Percentiles rank a stretch among this genome's conserved stretches.
Evolutionary conservation across 805 yeast genomes (phyloP).

Genomic region (Candida gorgasii): DNA sequence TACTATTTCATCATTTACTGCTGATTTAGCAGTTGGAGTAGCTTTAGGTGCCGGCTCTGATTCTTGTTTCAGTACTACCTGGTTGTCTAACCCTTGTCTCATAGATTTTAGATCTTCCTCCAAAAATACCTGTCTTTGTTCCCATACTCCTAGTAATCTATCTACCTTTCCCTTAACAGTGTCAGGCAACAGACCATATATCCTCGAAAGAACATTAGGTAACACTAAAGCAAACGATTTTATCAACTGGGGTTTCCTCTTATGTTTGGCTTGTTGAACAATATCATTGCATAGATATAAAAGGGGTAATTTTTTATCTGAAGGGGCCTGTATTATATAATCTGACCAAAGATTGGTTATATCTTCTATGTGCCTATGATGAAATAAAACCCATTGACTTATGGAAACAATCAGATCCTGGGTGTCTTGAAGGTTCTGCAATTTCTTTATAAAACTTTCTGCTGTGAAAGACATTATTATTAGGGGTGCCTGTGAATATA

Average conservation of each 20-base stretch:
- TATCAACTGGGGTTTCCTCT: constrained; percentile 58
- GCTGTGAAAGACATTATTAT: constrained; percentile 43
- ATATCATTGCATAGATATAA: constrained; percentile 79
- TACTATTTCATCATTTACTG: constrained; percentile 10
- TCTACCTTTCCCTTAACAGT: constrained; percentile 48
- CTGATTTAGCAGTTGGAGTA: neutral
- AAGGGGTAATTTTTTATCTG: constrained; percentile 50
- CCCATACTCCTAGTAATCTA: constrained; percentile 59
- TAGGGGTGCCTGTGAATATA: too few species aligned
- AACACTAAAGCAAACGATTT: constrained; percentile 55
- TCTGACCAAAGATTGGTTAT: constrained; percentile 38
- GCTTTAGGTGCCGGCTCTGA: too few species aligned
- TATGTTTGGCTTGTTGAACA: constrained; percentile 73
- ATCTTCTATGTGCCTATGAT: constrained; percentile 41
- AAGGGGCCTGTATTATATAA: constrained; percentile 19
- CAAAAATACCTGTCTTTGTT: constrained; percentile 49
- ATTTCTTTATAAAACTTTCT: constrained; percentile 34
- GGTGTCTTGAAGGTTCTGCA: constrained; percentile 42
- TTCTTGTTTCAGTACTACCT: too few species aligned
- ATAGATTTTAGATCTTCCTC: constrained; percentile 27
- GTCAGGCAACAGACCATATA: constrained; percentile 31
- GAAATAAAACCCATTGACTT: constrained; percentile 48
- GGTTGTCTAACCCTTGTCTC: constrained; percentile 14
- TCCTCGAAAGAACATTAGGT: constrained; percentile 39
- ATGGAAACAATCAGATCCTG: constrained; percentile 48